These are phyloP conservation scores for Tulasnella sp. DNA, from an alignment of 768 basidiomycete species.

Conservation along the genomic window DNA sequence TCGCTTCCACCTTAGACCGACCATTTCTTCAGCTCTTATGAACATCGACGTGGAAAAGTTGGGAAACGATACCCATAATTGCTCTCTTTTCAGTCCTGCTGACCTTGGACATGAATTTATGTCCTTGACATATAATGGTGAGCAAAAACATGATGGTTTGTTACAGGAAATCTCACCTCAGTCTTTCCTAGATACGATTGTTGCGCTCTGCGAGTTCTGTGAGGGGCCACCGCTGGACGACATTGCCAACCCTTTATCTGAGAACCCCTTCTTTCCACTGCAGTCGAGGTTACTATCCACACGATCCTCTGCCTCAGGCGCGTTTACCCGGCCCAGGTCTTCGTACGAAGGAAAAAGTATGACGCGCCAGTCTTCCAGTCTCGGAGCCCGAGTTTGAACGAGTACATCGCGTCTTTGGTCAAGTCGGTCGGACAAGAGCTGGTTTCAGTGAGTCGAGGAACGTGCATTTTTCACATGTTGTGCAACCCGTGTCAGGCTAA, in stretches of 20 bases:
- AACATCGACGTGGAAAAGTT: too few relatives aligned
- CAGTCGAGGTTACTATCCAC: constrained; percentile 92
- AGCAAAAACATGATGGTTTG: not conserved
- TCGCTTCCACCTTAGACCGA: too few relatives aligned
- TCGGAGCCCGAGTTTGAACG: constrained; percentile 75
- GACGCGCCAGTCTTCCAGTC: constrained; percentile 87
- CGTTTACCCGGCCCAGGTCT: constrained; percentile 81
- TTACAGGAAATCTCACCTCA: not conserved
- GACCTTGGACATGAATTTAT: not conserved
- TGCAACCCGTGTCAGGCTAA: constrained; percentile 3
- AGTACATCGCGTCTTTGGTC: constrained; percentile 81
- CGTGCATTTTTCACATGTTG: not conserved
- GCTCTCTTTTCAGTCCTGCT: not conserved
- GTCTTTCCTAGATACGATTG: constrained; percentile 2
- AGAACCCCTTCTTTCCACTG: not conserved
- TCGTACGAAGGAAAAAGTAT: constrained; percentile 80
- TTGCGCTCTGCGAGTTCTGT: constrained; percentile 13
- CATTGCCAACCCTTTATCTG: not conserved
- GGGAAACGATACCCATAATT: too few relatives aligned
- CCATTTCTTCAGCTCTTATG: too few relatives aligned
- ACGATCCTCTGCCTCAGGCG: constrained; percentile 84
- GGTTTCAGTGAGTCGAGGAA: constrained; percentile 35
- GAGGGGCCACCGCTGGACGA: not conserved
- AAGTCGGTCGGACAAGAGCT: constrained; percentile 76
- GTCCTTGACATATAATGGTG: constrained; percentile 7